These are phyloP conservation scores for Trifolium pratense DNA, from an alignment of 306 rosid genomes.

Conservation along the genomic window DNA sequence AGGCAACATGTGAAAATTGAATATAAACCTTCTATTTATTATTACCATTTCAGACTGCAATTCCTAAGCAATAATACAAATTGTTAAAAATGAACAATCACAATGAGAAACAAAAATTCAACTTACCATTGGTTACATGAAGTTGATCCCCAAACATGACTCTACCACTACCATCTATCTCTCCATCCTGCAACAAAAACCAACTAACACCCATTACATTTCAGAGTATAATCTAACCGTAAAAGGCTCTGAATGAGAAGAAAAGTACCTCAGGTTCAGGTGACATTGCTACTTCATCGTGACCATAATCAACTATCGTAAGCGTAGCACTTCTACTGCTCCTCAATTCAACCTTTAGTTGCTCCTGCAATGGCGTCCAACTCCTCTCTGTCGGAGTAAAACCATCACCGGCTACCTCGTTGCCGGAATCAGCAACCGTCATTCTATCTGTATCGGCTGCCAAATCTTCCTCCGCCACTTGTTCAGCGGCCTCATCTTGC, in stretches of 20 bases:
- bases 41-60: not conserved
- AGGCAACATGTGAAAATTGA: not conserved
- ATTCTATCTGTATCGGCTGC: conserved; percentile 41
- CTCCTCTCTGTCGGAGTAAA: conserved; percentile 47
- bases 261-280: conserved; percentile 85
- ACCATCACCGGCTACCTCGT: conserved; percentile 42
- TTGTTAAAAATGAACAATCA: conserved; percentile 1
- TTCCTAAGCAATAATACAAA: conserved; percentile 4
- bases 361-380: conserved; percentile 50
- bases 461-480: conserved; percentile 54
- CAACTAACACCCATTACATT: conserved; percentile 32
- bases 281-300: conserved; percentile 93
- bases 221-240: not conserved
- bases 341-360: conserved; percentile 31
- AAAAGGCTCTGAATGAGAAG: not conserved
- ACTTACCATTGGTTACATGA: conserved; percentile 62
- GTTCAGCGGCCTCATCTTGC: conserved; percentile 24
- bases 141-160: conserved; percentile 57
- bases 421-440: conserved; percentile 45
- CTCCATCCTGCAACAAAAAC: conserved; percentile 70
- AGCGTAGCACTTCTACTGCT: conserved; percentile 59
- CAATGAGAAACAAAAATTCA: not conserved
- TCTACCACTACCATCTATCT: conserved; percentile 60
- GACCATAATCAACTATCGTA: conserved; percentile 89
- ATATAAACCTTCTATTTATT: conserved; percentile 17